Conservation (phyloP, 768 basidiomycete genomes). For the Trametes elegans region DNA sequence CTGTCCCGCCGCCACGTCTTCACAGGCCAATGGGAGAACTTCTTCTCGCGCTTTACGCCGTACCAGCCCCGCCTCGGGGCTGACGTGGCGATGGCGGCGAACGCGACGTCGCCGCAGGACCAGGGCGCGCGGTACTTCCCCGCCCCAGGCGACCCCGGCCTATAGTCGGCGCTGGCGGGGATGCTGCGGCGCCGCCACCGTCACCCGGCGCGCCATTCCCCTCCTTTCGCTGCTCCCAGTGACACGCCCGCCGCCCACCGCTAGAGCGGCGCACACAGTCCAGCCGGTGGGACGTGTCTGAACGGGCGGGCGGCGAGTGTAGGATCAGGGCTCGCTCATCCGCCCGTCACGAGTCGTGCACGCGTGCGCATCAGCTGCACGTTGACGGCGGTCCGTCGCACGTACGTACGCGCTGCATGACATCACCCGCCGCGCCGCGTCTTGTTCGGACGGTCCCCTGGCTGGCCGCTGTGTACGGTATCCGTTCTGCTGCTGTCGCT, state of each 20-base stretch:
- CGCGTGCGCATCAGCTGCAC: background rate
- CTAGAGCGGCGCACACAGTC: background rate
- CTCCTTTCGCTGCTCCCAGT: too few species aligned
- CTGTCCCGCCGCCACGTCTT: background rate
- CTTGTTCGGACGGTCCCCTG: conserved; percentile 2
- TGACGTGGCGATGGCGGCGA: conserved; percentile 14
- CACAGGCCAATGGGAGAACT: conserved; percentile 81
- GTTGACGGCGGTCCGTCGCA: background rate
- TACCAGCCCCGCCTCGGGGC: conserved; percentile 7
- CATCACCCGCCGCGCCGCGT: conserved; percentile 1
- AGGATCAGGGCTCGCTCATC: too few species aligned
- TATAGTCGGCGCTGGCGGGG: conserved; percentile 7
- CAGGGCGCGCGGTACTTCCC: conserved; percentile 11
- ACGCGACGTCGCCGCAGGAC: conserved; percentile 15
- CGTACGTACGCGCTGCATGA: background rate
- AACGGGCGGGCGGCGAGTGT: too few species aligned
- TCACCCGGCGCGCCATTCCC: background rate
- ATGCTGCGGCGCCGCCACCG: background rate
- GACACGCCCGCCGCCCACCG: too few species aligned
- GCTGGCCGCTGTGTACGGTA: conserved; percentile 1
- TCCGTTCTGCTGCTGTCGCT: background rate
- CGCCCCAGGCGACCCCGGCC: conserved; percentile 10
- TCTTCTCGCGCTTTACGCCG: conserved; percentile 60
- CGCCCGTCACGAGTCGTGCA: background rate
- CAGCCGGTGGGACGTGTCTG: too few species aligned